phyloP scores from a whole-genome alignment of 75 land plant species.

The Pseudotsuga menziesii region DNA sequence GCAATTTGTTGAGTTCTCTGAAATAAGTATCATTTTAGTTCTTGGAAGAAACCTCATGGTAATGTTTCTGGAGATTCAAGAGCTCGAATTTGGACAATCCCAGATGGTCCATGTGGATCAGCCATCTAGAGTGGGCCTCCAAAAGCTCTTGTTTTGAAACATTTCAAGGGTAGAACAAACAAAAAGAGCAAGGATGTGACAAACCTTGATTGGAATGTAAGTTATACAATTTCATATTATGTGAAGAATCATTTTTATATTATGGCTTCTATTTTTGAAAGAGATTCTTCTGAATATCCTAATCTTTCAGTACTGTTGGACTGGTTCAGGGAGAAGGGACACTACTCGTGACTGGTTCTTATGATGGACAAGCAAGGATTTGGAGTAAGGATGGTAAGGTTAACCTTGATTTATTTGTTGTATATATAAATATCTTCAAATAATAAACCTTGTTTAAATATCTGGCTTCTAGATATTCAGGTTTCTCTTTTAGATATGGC shows the following conservation, averaged over 20 bases:
- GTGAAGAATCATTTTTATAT: neutral
- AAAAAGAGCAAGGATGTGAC: conserved; percentile 98
- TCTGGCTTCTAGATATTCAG: neutral
- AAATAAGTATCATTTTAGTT: no score
- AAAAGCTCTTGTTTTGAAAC: conserved; percentile 74
- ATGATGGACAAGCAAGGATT: conserved; percentile 99
- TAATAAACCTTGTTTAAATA: neutral
- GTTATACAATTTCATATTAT: conserved; percentile 12
- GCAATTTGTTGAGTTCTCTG: no score
- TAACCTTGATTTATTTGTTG: neutral
- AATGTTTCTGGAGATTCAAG: conserved; percentile 99
- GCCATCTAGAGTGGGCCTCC: conserved; percentile 30
- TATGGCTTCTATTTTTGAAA: neutral
- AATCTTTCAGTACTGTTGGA: neutral
- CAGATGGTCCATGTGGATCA: conserved; percentile 60
- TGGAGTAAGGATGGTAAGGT: conserved; percentile 84
- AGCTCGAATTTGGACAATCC: conserved; percentile 88
- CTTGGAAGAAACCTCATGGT: no score
- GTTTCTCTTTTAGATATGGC: neutral
- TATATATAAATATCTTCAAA: no score
- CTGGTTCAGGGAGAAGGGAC: conserved; percentile 78
- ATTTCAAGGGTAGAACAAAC: conserved; percentile 81
- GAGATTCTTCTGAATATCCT: neutral
- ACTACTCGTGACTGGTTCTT: conserved; percentile 93
- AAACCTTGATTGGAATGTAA: conserved; percentile 98